A percentile compares a stretch with the other conserved stretches of the same genome.
Conservation (phyloP, 108 stramenopile genomes). For the Cyclostephanos invisitatus region DNA sequence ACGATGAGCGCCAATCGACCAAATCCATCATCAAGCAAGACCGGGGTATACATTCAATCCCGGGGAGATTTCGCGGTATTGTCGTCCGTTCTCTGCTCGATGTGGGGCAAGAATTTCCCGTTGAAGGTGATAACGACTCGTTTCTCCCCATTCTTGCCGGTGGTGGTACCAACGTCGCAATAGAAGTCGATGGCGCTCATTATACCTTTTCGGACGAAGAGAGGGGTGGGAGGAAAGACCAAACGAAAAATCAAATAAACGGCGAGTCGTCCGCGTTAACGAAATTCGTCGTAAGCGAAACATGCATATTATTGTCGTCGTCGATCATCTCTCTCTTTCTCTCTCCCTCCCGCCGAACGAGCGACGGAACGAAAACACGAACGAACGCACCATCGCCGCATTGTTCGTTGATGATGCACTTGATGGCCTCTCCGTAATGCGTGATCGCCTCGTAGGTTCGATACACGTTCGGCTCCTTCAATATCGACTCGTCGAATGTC, state of each 20-base stretch:
- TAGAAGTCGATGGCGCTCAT: slow-evolving; percentile 85
- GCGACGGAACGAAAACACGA: too few species aligned
- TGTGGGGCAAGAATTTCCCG: slow-evolving; percentile 76
- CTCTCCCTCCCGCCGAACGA: too few species aligned
- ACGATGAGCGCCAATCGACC: too few species aligned
- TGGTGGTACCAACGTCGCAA: slow-evolving; percentile 66
- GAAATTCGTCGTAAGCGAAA: too few species aligned
- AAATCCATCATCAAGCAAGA: too few species aligned
- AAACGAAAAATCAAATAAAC: too few species aligned
- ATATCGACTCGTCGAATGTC: slow-evolving; percentile 55
- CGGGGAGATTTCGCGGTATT: slow-evolving; percentile 61
- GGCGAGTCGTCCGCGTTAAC: too few species aligned
- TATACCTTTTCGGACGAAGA: too few species aligned
- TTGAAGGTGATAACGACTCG: slow-evolving; percentile 82
- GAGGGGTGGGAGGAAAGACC: too few species aligned
- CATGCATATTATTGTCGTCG: too few species aligned
- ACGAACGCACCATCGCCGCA: slow-evolving; percentile 64
- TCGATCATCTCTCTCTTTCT: too few species aligned
- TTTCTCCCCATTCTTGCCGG: slow-evolving; percentile 70
- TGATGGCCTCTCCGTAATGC: slow-evolving; percentile 76
- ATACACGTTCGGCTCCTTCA: slow-evolving; percentile 78
- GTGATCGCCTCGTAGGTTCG: slow-evolving; percentile 71
- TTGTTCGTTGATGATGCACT: slow-evolving; percentile 68
- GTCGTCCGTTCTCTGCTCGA: slow-evolving; percentile 62
- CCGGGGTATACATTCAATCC: too few species aligned